A percentile compares a stretch with the other conserved stretches of the same genome.
These are phyloP conservation scores for Pseudogymnoascus sp. DNA, from an alignment of 2,329 filamentous ascomycete species.

Conservation along the genomic window DNA sequence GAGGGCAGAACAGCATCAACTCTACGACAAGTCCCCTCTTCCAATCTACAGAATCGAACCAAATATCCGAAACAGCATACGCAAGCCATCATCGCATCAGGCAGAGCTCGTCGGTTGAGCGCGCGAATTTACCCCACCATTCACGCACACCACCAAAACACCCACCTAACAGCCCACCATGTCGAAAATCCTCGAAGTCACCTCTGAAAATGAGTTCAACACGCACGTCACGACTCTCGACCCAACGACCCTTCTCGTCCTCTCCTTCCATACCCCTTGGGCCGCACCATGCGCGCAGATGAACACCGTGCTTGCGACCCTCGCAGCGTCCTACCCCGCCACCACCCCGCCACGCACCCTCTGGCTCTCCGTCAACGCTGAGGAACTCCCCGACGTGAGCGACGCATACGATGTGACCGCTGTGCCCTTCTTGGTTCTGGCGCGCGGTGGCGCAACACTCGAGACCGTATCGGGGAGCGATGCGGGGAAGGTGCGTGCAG, in stretches of 20 bases:
- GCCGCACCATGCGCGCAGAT: constrained; percentile 93
- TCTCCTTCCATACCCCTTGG: constrained; percentile 96
- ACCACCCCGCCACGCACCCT: constrained; percentile 57
- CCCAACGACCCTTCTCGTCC: constrained; percentile 63
- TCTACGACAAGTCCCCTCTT: background rate
- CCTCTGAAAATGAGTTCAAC: constrained; percentile 64
- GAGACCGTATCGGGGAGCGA: constrained; percentile 88
- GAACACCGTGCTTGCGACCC: constrained; percentile 73
- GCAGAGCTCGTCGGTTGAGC: background rate
- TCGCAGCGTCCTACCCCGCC: constrained; percentile 76
- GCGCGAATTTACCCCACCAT: constrained; percentile 3
- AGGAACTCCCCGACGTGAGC: constrained; percentile 84
- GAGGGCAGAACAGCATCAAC: background rate
- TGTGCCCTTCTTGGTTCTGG: constrained; percentile 82
- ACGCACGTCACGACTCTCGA: constrained; percentile 57
- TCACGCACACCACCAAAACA: background rate
- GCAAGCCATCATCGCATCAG: background rate
- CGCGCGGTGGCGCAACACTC: constrained; percentile 64
- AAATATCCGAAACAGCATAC: background rate
- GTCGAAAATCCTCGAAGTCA: constrained; percentile 71
- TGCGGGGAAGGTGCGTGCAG: constrained; percentile 71
- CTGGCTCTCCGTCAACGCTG: constrained; percentile 88
- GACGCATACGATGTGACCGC: constrained; percentile 91
- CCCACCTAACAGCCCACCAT: constrained; percentile 36
- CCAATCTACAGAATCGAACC: background rate